Evolutionary conservation across 306 rosid species (phyloP), one percentile per base, ranked within the genome.

Genomic region (Rosa rugosa): DNA sequence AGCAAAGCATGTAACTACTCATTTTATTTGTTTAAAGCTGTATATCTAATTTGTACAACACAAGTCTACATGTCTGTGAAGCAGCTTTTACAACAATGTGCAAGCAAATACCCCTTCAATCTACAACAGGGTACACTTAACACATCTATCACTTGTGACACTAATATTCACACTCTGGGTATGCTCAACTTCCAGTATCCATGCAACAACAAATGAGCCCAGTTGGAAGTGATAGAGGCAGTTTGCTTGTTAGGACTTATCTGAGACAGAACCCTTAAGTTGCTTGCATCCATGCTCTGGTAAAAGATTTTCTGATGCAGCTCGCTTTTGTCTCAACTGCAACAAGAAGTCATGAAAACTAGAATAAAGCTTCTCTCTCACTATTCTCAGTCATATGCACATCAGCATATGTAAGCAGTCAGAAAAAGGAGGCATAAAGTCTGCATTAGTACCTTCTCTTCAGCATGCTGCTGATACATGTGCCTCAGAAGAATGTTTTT

Each of bases 291-390:
- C 96, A 85, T 89, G 96, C 80, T 86, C 84, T 0, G 94, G 96
- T 75, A 80, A 75, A 72, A 91, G 92, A 79, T 81, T 83, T 75
- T 90, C 94, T 20, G 97, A 74, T 27, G 97, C 94, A 51, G 96
- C 92, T 83, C 94, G 84, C 85, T 93, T 93, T 40, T 88, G 93
- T 77, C 86, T 90, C 87, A 90, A 77, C 97, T 92, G 91, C 92
- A 84, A 81, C 45, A 84, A 77, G 42, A 27, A 57, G 84, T 70
- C 79, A 80, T 60, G 81, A 71, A n/a, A 53, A 11, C 66, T 49
- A 16, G 23, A 66, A 64, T n/a, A 27, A 63, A 64, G 54, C 49
- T 45, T 69, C 45, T 64, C 22, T 54, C 66, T 23, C 11, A 23
- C 22, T 22, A 25, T 7, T 36, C 59, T 40, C 64, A 49, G 9